Conservation (phyloP, 2,329 filamentous ascomycete species). For the Sclerotinia nivalis region DNA sequence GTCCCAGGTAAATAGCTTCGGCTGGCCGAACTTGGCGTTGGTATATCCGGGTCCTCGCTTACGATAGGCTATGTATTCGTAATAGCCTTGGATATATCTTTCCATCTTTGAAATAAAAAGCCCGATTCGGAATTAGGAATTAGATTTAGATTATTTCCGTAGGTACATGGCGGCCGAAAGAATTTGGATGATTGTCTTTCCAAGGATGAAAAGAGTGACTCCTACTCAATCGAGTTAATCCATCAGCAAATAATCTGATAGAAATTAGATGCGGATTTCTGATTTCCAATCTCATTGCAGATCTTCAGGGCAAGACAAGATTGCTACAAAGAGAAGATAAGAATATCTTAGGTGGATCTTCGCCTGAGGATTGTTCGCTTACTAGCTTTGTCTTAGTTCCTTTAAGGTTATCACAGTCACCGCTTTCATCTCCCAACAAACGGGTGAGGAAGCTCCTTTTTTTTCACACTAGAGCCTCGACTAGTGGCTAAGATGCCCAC, state of each 20-base stretch:
- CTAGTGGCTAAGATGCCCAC: neutral
- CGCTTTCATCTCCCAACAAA: constrained; percentile 3
- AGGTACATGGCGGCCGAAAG: too few relatives aligned
- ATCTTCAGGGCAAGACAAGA: neutral
- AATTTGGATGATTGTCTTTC: too few relatives aligned
- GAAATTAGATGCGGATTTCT: neutral
- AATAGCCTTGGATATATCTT: neutral
- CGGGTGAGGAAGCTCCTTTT: neutral
- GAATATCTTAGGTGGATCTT: neutral
- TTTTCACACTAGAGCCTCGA: neutral
- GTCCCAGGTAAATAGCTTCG: neutral
- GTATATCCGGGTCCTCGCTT: neutral
- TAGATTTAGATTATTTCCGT: neutral
- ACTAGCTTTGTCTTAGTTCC: neutral
- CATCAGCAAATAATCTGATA: neutral
- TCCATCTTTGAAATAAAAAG: neutral
- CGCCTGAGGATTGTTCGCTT: neutral
- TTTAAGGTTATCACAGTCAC: constrained; percentile 6
- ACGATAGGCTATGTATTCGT: neutral
- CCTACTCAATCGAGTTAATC: neutral
- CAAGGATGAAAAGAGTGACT: neutral
- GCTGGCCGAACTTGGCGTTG: neutral
- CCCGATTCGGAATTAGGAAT: too few relatives aligned
- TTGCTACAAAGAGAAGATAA: neutral
- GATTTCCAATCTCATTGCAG: neutral